A percentile compares a stretch with the other conserved stretches of the same genome.
These are phyloP conservation scores for Hemisphaericaspora xylanilytica DNA, from an alignment of 1,139 yeast species.

Conservation along the genomic window DNA sequence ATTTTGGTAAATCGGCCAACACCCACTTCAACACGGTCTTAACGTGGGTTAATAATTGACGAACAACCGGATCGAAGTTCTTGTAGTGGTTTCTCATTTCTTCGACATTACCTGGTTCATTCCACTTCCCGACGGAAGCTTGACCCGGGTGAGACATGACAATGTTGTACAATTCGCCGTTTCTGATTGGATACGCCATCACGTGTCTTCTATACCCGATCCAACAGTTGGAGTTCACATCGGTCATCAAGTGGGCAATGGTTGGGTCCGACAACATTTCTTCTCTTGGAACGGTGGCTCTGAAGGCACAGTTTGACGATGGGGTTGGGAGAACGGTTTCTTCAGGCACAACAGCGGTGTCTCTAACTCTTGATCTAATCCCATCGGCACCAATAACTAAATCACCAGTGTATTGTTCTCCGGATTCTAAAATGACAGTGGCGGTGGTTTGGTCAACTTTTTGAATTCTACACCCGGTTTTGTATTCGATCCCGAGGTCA, in stretches of 20 bases:
- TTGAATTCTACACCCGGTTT: constrained; percentile 19
- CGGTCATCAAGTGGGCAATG: constrained; percentile 14
- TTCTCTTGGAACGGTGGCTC: constrained; percentile 18
- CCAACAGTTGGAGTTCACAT: constrained; percentile 14
- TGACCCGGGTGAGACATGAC: constrained; percentile 15
- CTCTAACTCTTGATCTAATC: constrained; percentile 25
- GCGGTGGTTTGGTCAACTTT: constrained; percentile 21
- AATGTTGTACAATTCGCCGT: constrained; percentile 16
- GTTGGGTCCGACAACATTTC: constrained; percentile 14
- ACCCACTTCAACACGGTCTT: constrained; percentile 13
- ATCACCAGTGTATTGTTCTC: constrained; percentile 25
- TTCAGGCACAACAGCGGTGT: constrained; percentile 19
- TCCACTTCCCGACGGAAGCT: constrained; percentile 14
- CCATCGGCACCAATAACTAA: constrained; percentile 39
- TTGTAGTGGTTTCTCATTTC: constrained; percentile 14
- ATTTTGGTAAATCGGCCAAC: constrained; percentile 13
- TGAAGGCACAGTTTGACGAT: constrained; percentile 16
- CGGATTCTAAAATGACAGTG: constrained; percentile 21
- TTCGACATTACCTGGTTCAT: constrained; percentile 12
- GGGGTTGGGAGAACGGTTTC: constrained; percentile 12
- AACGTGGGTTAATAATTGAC: constrained; percentile 13
- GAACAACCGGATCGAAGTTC: constrained; percentile 12
- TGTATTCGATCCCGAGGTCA: constrained; percentile 21
- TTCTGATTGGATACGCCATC: constrained; percentile 14
- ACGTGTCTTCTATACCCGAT: constrained; percentile 15